phyloP scores from a whole-genome alignment of 2,329 filamentous ascomycete species.

The Cercospora sojina region DNA sequence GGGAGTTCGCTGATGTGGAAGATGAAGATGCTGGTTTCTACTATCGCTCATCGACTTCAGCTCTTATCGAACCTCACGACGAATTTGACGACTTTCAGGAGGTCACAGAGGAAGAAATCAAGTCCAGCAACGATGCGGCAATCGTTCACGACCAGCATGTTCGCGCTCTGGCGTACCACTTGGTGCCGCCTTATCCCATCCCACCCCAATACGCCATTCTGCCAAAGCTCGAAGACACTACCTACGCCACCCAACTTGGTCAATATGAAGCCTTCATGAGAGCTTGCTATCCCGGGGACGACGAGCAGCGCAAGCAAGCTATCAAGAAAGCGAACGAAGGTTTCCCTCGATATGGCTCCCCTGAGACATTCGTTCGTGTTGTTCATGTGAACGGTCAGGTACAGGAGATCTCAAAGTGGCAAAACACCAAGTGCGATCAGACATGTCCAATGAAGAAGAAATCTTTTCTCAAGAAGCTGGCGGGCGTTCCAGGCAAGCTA shows the following conservation, averaged over 20 bases:
- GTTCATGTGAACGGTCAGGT: neutral
- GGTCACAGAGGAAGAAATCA: neutral
- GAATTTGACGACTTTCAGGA: neutral
- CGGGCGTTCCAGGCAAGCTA: neutral
- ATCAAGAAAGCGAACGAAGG: neutral
- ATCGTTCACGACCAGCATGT: neutral
- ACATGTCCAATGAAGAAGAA: neutral
- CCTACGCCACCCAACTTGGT: neutral
- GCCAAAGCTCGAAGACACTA: neutral
- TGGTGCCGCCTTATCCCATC: neutral
- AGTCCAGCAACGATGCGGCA: neutral
- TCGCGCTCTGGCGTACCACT: neutral
- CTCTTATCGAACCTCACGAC: neutral
- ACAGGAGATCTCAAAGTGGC: neutral
- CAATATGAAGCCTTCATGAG: neutral
- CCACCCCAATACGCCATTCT: neutral
- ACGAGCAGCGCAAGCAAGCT: neutral
- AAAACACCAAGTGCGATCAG: neutral
- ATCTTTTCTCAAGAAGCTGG: neutral
- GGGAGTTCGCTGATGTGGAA: neutral
- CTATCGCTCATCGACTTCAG: neutral
- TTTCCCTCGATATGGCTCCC: neutral
- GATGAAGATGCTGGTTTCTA: too few species aligned
- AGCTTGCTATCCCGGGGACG: neutral
- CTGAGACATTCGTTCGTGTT: neutral